Percentiles rank a stretch among this genome's conserved stretches.
phyloP scores from a whole-genome alignment of 2,329 filamentous ascomycete genomes.

The Cytospora piceae region DNA sequence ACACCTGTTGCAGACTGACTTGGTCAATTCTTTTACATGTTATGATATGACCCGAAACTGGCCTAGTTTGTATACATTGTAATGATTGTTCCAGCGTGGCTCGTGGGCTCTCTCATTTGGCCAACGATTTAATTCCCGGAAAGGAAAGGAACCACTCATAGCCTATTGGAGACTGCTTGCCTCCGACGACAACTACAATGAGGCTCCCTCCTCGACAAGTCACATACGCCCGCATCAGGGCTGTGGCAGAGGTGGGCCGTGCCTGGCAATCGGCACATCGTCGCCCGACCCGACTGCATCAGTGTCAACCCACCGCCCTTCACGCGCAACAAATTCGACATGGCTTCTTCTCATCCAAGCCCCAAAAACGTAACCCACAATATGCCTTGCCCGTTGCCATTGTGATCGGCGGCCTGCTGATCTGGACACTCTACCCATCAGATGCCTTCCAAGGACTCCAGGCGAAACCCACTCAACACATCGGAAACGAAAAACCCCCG shows the following conservation, averaged over 20 bases:
- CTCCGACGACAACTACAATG: constrained; percentile 9
- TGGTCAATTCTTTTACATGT: not conserved
- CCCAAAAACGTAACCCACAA: constrained; percentile 18
- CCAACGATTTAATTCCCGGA: constrained; percentile 9
- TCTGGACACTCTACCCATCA: constrained; percentile 46
- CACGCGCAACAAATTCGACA: constrained; percentile 25
- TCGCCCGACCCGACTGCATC: constrained; percentile 15
- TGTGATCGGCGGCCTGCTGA: constrained; percentile 42
- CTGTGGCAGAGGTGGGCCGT: constrained; percentile 3
- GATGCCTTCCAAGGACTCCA: constrained; percentile 38
- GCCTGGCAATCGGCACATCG: constrained; percentile 1
- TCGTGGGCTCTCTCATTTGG: constrained; percentile 16
- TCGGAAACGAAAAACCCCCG: constrained; percentile 19
- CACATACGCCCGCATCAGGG: constrained; percentile 3
- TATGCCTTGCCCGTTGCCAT: constrained; percentile 38
- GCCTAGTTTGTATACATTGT: not conserved
- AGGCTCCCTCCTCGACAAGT: constrained; percentile 16
- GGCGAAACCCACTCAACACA: constrained; percentile 15
- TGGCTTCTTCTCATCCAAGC: constrained; percentile 33
- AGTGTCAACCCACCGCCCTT: constrained; percentile 5
- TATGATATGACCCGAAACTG: not conserved
- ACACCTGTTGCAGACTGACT: not conserved
- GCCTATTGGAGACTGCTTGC: not conserved
- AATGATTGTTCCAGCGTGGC: constrained; percentile 16
- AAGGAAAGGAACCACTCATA: not conserved